Percentiles rank a stretch among this genome's conserved stretches.
These are phyloP conservation scores for Cystobasidium slooffiae DNA, from an alignment of 1,284 basidiomycete species.

Conservation along the genomic window DNA sequence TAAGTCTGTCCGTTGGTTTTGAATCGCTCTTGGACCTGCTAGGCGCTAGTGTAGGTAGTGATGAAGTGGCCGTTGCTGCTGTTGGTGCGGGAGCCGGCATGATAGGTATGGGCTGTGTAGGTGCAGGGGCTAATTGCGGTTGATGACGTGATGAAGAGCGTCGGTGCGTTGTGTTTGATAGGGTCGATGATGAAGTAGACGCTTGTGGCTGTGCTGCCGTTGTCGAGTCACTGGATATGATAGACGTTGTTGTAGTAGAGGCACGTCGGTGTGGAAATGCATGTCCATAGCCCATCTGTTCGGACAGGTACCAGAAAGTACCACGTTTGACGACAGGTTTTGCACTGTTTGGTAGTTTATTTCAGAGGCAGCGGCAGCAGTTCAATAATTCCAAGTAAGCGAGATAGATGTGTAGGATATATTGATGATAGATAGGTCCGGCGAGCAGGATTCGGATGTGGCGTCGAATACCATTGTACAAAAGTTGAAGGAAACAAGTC, in stretches of 20 bases:
- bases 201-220: not conserved
- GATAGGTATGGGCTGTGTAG: conserved; percentile 21
- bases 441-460: too few relatives aligned
- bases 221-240: not conserved
- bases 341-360: conserved; percentile 25
- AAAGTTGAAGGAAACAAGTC: too few relatives aligned
- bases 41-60: conserved; percentile 7
- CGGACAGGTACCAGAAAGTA: conserved; percentile 54
- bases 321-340: conserved; percentile 54
- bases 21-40: not conserved
- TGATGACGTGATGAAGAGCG: conserved; percentile 29
- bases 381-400: not conserved
- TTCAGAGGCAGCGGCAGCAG: not conserved
- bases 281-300: conserved; percentile 46
- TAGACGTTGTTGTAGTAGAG: not conserved
- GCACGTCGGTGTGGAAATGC: conserved; percentile 33
- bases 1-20: conserved; percentile 5
- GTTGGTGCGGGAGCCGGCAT: conserved; percentile 15
- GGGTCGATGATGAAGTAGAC: not conserved
- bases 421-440: not conserved
- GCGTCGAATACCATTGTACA: too few relatives aligned
- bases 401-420: too few relatives aligned
- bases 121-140: not conserved
- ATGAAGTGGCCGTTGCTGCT: not conserved
- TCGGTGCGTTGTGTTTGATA: not conserved